Percentiles rank a stretch among this genome's conserved stretches.
These are phyloP conservation scores for Cercospora berteroae DNA, from an alignment of 2,329 filamentous ascomycete genomes.

Conservation along the genomic window DNA sequence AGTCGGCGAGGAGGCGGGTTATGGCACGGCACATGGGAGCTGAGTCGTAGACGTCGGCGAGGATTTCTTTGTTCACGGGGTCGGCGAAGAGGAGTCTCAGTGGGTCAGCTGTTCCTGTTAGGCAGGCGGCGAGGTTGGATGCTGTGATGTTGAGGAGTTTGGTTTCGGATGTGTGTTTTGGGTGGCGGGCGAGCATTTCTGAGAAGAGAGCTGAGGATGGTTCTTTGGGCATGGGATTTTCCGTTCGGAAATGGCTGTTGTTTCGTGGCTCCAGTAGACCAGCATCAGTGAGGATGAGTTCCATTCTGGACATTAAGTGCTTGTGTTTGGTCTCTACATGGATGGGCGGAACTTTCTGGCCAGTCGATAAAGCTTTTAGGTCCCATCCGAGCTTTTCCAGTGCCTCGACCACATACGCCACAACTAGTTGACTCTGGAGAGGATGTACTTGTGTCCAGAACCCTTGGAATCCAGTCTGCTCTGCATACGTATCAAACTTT, in stretches of 20 bases:
- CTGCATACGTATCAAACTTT: neutral
- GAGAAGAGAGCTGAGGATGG: neutral
- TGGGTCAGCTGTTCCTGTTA: conserved; percentile 6
- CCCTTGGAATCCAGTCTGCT: conserved; percentile 3
- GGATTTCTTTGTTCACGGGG: neutral
- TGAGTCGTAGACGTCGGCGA: conserved; percentile 13
- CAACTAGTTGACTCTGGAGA: conserved; percentile 3
- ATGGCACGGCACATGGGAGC: conserved; percentile 14
- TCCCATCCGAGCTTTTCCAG: conserved; percentile 16
- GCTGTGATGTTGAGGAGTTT: conserved; percentile 12
- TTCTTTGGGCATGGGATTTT: neutral
- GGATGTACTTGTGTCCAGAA: conserved; percentile 16
- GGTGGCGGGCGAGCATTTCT: conserved; percentile 8
- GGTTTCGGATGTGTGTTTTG: conserved; percentile 14
- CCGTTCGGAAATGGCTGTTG: conserved; percentile 8
- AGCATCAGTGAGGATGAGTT: conserved; percentile 10
- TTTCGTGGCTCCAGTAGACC: conserved; percentile 1
- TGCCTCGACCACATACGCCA: conserved; percentile 13
- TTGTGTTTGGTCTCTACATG: conserved; percentile 2
- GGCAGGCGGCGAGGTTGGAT: conserved; percentile 8
- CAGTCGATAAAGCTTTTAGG: neutral
- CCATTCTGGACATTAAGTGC: conserved; percentile 5
- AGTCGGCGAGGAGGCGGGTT: conserved; percentile 6
- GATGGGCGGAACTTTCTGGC: conserved; percentile 1
- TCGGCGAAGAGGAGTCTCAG: conserved; percentile 13